Conservation (phyloP, 768 basidiomycete species). For the Trametes maxima region DNA sequence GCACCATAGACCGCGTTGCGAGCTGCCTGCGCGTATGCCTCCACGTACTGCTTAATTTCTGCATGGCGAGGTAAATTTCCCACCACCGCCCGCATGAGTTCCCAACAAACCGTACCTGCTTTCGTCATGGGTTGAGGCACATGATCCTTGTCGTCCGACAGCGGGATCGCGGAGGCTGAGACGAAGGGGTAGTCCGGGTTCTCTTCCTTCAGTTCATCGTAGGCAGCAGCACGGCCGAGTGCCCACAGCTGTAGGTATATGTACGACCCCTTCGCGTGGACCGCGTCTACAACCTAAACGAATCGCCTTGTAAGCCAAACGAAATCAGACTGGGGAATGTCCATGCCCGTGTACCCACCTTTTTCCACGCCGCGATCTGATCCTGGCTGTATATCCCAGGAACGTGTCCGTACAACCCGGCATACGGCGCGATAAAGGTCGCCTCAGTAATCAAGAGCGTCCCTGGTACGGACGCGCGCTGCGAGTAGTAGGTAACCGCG, state of each 20-base stretch:
- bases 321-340: too few relatives aligned
- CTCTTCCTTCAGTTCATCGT: constrained; percentile 38
- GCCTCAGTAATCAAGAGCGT: constrained; percentile 58
- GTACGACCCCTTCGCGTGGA: constrained; percentile 53
- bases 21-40: constrained; percentile 29
- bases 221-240: constrained; percentile 45
- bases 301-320: neutral
- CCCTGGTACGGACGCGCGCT: constrained; percentile 48
- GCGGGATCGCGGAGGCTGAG: constrained; percentile 30
- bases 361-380: constrained; percentile 55
- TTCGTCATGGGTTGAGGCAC: constrained; percentile 29
- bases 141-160: neutral
- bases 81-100: neutral
- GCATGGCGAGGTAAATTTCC: neutral
- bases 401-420: constrained; percentile 46
- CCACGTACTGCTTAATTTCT: constrained; percentile 40
- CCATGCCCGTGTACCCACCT: constrained; percentile 24
- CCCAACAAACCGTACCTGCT: constrained; percentile 7
- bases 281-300: constrained; percentile 51
- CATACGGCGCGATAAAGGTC: constrained; percentile 49
- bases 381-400: constrained; percentile 64
- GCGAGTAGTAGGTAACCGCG: constrained; percentile 47
- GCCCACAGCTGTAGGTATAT: constrained; percentile 63
- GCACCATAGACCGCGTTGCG: constrained; percentile 33
- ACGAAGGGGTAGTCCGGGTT: constrained; percentile 27